phyloP scores from a whole-genome alignment of 352 stramenopile species.

The Lagenidium sp. region DNA sequence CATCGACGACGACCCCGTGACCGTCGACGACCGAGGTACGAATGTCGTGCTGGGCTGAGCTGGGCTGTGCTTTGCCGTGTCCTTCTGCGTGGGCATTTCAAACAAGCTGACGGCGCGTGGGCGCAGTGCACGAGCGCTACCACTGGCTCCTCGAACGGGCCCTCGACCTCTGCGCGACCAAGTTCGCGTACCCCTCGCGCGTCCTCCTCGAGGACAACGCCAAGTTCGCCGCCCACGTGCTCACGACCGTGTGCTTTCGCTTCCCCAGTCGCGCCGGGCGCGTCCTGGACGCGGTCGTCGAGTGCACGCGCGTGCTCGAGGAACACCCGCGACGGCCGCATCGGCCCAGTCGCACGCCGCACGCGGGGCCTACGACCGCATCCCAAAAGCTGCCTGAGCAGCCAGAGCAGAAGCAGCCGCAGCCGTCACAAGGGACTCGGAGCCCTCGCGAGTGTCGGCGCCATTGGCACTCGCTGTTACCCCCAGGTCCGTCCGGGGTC shows the following conservation, averaged over 20 bases:
- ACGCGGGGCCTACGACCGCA: too few relatives aligned
- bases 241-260: constrained; percentile 55
- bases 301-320: constrained; percentile 50
- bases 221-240: constrained; percentile 66
- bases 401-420: constrained; percentile 6
- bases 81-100: too few relatives aligned
- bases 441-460: constrained; percentile 40
- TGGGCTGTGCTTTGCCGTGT: too few relatives aligned
- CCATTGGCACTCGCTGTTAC: constrained; percentile 61
- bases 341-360: background rate
- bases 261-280: constrained; percentile 33
- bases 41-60: background rate
- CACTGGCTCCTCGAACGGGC: constrained; percentile 47
- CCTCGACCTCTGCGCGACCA: constrained; percentile 43
- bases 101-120: too few relatives aligned
- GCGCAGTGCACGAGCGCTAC: constrained; percentile 57
- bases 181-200: constrained; percentile 53
- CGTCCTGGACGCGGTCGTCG: constrained; percentile 40
- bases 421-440: constrained; percentile 20
- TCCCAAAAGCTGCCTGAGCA: background rate
- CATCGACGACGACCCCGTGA: constrained; percentile 43
- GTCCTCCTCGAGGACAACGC: constrained; percentile 66
- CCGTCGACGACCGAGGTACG: constrained; percentile 31
- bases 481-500: too few relatives aligned
- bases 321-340: background rate